phyloP scores from a whole-genome alignment of 805 yeast species.

The Peterozyma xylosa region DNA sequence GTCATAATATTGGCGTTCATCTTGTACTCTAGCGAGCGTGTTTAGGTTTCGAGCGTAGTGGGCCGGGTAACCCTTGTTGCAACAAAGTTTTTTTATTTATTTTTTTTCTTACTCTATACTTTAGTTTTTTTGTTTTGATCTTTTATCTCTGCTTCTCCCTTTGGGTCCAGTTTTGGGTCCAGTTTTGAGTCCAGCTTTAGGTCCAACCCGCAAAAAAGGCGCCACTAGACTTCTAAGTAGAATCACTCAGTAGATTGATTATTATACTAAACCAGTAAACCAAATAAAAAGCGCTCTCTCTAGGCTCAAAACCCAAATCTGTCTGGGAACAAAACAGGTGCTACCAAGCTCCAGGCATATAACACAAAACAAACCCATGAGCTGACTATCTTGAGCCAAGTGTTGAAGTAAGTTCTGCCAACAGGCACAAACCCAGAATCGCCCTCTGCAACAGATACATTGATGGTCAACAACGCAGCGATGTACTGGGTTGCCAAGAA shows the following conservation, averaged over 20 bases:
- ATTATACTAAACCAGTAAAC: neutral
- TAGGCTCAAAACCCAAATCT: conserved; percentile 38
- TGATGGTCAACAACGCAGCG: conserved; percentile 87
- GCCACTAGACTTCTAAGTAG: no score
- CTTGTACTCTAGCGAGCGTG: no score
- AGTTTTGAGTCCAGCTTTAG: no score
- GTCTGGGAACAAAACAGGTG: conserved; percentile 88
- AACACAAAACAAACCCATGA: conserved; percentile 87
- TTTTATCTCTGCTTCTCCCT: no score
- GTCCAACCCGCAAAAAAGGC: no score
- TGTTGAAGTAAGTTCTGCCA: conserved; percentile 90
- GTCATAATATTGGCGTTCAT: no score
- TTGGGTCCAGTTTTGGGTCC: no score
- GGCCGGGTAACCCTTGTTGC: no score
- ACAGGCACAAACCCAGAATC: conserved; percentile 90
- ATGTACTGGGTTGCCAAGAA: conserved; percentile 95
- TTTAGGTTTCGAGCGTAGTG: no score
- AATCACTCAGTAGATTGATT: neutral
- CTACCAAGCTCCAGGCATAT: conserved; percentile 86
- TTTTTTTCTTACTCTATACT: no score
- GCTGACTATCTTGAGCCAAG: conserved; percentile 89
- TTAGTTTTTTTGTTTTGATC: no score
- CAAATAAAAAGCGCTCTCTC: neutral
- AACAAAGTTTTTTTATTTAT: no score
- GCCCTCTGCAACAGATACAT: conserved; percentile 75